phyloP scores from a whole-genome alignment of 2,329 filamentous ascomycete species.

The Metarhizium guizhouense region DNA sequence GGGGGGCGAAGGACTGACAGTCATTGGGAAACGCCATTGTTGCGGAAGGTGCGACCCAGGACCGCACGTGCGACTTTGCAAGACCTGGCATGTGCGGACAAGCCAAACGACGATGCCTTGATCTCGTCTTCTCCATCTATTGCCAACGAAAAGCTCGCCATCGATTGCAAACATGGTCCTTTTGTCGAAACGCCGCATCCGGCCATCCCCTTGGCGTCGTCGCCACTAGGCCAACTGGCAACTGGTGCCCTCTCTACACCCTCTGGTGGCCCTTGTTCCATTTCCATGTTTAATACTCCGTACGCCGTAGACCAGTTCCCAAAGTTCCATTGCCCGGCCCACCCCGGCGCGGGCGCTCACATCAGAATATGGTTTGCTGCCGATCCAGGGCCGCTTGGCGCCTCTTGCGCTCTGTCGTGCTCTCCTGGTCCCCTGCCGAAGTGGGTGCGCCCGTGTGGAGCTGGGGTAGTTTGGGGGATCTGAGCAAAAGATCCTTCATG shows the following conservation, averaged over 20 bases:
- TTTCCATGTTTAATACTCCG: no score
- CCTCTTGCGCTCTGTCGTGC: no score
- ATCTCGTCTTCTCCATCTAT: no score
- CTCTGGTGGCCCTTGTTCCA: not conserved
- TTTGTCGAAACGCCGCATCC: not conserved
- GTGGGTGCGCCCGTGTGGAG: not conserved
- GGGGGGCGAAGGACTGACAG: no score
- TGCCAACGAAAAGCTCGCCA: no score
- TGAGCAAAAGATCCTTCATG: constrained; percentile 1
- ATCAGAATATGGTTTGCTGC: no score
- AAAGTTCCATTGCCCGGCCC: no score
- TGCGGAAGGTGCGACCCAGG: not conserved
- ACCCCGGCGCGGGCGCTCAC: no score
- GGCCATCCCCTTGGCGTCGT: not conserved
- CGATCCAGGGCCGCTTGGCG: no score
- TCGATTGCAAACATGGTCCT: not conserved
- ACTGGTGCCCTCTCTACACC: not conserved
- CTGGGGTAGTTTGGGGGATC: not conserved
- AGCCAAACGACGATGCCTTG: no score
- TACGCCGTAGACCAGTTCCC: no score
- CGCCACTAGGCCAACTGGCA: not conserved
- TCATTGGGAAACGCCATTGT: not conserved
- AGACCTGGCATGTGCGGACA: not conserved
- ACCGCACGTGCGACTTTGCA: not conserved
- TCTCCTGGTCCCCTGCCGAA: no score